Percentiles rank a stretch among this genome's conserved stretches.
Evolutionary conservation across 306 rosid species (phyloP).

Genomic region (Fragaria iinumae): DNA sequence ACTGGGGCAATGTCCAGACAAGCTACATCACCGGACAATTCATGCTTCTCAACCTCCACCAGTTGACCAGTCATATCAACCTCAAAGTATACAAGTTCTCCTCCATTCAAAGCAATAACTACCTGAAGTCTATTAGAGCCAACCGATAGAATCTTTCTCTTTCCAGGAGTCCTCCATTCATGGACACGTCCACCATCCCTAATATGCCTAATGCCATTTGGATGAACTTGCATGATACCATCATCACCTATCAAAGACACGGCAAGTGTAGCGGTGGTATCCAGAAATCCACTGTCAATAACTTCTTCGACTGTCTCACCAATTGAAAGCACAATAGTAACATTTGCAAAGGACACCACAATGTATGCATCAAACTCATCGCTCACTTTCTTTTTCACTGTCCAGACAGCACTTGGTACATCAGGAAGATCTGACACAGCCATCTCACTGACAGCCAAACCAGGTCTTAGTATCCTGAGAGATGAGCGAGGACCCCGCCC

Average conservation of each 20-base stretch:
- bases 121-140: constrained; percentile 94
- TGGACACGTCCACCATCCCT: constrained; percentile 97
- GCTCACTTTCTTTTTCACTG: constrained; percentile 84
- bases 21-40: constrained; percentile 97
- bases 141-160: constrained; percentile 86
- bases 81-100: constrained; percentile 93
- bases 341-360: constrained; percentile 91
- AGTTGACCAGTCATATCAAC: constrained; percentile 92
- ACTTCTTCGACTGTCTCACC: constrained; percentile 99
- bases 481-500: constrained; percentile 98
- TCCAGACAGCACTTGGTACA: constrained; percentile 95
- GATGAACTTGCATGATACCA: constrained; percentile 99
- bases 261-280: constrained; percentile 89
- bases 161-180: constrained; percentile 99
- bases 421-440: constrained; percentile 99
- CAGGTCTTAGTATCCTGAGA: constrained; percentile 90
- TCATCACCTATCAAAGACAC: constrained; percentile 98
- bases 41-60: constrained; percentile 96
- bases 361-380: constrained; percentile 97
- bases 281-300: constrained; percentile 93
- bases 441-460: constrained; percentile 96
- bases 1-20: constrained; percentile 93
- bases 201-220: constrained; percentile 97
- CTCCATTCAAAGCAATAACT: constrained; percentile 93
- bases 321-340: constrained; percentile 92